phyloP scores from a whole-genome alignment of 768 basidiomycete species.

The Rubroboletus pulcherrimus region DNA sequence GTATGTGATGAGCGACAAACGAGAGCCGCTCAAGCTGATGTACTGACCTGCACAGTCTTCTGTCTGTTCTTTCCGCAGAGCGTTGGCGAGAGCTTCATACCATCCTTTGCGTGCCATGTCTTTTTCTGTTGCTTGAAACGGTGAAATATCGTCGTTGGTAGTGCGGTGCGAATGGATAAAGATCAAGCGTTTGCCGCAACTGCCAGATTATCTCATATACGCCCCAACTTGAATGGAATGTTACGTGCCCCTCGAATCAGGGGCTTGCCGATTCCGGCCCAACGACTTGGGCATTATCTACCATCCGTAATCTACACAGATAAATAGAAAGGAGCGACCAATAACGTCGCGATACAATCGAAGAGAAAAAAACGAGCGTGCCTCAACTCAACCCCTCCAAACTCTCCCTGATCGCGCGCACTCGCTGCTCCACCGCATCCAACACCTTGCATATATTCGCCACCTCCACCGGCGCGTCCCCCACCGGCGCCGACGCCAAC shows the following conservation, averaged over 20 bases:
- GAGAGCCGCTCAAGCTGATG: background rate
- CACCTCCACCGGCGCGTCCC: conserved; percentile 46
- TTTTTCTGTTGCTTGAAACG: background rate
- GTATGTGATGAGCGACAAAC: background rate
- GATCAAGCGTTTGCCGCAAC: background rate
- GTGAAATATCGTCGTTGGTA: background rate
- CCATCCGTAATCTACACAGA: background rate
- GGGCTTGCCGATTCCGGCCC: no score
- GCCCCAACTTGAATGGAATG: no score
- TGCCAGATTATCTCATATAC: no score
- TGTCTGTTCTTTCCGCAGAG: conserved; percentile 27
- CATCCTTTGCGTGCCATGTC: conserved; percentile 34
- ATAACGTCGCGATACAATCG: background rate
- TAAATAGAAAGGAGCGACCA: background rate
- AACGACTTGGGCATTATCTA: no score
- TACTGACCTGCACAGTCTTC: conserved; percentile 36
- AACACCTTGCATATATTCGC: conserved; percentile 45
- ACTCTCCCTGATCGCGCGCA: conserved; percentile 44
- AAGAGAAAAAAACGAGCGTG: no score
- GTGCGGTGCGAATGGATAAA: background rate
- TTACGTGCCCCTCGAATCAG: no score
- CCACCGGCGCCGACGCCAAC: conserved; percentile 17
- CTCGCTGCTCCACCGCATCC: conserved; percentile 56
- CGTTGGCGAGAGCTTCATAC: conserved; percentile 44
- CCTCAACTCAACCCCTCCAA: conserved; percentile 33